Base-by-base conservation (phyloP, 306 rosid species). In the Sicyos edulis region DNA sequence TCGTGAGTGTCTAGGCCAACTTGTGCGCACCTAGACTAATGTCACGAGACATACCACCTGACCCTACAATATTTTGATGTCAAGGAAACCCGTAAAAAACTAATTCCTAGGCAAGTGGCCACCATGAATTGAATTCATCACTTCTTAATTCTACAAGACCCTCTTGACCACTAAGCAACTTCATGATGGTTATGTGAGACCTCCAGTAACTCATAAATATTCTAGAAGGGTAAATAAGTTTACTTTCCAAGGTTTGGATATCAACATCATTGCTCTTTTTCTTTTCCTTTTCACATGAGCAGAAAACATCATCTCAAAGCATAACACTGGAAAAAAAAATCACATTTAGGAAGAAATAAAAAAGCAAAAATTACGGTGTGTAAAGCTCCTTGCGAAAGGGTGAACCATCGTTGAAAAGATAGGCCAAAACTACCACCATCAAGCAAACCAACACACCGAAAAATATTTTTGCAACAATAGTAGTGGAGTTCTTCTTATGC, bases 341-440 rank as follows among this genome's bases (percentile, higher is more conserved):
- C 51, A 54, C 54, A 34, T 34, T 53, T 54, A 26, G 65, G 26
- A 54, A 71, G 49, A 10, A 68, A 68, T 66, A 29, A 61, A 29
- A 61, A 76, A 8, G 45, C 70, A 79, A 59, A 70, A 80, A 93
- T 85, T 87, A 92, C 98, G 96, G 96, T 77, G 92, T 90, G 5
- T 84, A 77, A 63, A 92, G 88, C 74, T 88, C 96, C 70, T 9
- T 76, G 72, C 86, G 90, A 62, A 89, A 92, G 61, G 96, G 96
- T 75, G 92, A 80, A 71, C 98, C 96, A 68, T 85, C 88, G 5
- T 88, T 86, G 62, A 88, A 45, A 70, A 85, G 68, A 74, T 88
- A 88, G 54, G 83, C 73, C 83, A 92, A 75, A 77, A 85, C 79
- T 75, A 82, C 96, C 53, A 83, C 57, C 98, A 92, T 90, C 70